Evolutionary conservation across 1,284 basidiomycete genomes (phyloP).

Genomic region (Marasmius tenuissimus): DNA sequence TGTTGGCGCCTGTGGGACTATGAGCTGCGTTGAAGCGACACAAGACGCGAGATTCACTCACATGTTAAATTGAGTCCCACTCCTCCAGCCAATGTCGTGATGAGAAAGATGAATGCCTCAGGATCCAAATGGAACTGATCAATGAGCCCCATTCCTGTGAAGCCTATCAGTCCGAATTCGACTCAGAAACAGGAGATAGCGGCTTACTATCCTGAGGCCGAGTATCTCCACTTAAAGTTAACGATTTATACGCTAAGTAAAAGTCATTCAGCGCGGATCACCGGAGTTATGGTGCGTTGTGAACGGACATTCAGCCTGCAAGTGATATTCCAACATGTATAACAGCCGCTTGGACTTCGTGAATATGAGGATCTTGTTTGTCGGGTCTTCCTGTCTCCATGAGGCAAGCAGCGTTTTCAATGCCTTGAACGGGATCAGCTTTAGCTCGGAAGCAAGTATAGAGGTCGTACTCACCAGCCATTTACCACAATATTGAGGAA

Average conservation of each 20-base stretch:
- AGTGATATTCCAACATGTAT: slow-evolving; percentile 74
- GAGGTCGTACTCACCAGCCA: slow-evolving; percentile 58
- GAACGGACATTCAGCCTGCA: slow-evolving; percentile 50
- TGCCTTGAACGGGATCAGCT: slow-evolving; percentile 41
- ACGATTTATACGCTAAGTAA: slow-evolving; percentile 58
- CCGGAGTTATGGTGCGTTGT: neutral
- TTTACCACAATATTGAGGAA: slow-evolving; percentile 76
- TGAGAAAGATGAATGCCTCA: slow-evolving; percentile 73
- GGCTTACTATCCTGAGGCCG: slow-evolving; percentile 62
- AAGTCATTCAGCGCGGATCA: neutral
- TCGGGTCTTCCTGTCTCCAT: slow-evolving; percentile 56
- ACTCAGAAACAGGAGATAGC: neutral
- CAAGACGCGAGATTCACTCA: slow-evolving; percentile 12
- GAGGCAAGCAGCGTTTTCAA: slow-evolving; percentile 63
- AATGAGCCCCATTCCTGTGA: slow-evolving; percentile 75
- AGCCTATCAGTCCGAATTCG: neutral
- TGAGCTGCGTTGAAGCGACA: neutral
- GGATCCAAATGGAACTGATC: slow-evolving; percentile 81
- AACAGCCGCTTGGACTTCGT: slow-evolving; percentile 84
- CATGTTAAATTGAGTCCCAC: slow-evolving; percentile 74
- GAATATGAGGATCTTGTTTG: slow-evolving; percentile 84
- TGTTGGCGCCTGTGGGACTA: slow-evolving; percentile 60
- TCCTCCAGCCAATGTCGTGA: slow-evolving; percentile 78
- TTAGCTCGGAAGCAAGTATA: neutral
- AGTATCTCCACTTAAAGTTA: slow-evolving; percentile 74